Percentiles rank a stretch among this genome's conserved stretches.
These are phyloP conservation scores for Diaporthe longicolla DNA, from an alignment of 2,329 filamentous ascomycete species.

Conservation along the genomic window DNA sequence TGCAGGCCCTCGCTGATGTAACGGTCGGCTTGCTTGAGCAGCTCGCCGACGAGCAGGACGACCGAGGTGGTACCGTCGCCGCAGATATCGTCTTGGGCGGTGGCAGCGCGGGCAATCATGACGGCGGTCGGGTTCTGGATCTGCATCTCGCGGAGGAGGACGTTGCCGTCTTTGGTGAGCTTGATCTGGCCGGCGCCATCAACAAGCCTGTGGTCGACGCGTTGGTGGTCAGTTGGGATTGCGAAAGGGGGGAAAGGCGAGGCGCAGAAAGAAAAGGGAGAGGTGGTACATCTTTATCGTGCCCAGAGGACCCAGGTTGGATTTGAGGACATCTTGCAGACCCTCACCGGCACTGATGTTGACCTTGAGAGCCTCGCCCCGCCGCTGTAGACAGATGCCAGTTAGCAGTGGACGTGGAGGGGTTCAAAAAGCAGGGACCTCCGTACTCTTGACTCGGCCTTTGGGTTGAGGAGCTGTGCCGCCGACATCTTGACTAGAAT, in stretches of 20 bases:
- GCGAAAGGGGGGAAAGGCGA: background rate
- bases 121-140: constrained; percentile 99
- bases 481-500: constrained; percentile 80
- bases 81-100: constrained; percentile 97
- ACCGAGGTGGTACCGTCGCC: constrained; percentile 98
- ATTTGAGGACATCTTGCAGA: constrained; percentile 93
- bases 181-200: constrained; percentile 91
- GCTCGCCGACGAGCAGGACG: constrained; percentile 93
- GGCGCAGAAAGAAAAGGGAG: background rate
- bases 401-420: constrained; percentile 55
- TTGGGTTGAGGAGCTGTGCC: constrained; percentile 97
- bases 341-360: constrained; percentile 98
- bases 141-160: constrained; percentile 84
- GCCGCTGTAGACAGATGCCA: constrained; percentile 72
- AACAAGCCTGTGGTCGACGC: constrained; percentile 66
- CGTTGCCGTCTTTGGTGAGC: constrained; percentile 98
- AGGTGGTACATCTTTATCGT: constrained; percentile 90
- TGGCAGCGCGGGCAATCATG: constrained; percentile 86
- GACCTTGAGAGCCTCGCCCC: constrained; percentile 95
- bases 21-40: constrained; percentile 96
- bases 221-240: constrained; percentile 34
- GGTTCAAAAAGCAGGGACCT: constrained; percentile 44
- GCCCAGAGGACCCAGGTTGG: constrained; percentile 92
- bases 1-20: constrained; percentile 98
- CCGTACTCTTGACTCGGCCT: constrained; percentile 95